These are phyloP conservation scores for Fomitopsis pulvina DNA, from an alignment of 768 basidiomycete genomes.

Conservation along the genomic window DNA sequence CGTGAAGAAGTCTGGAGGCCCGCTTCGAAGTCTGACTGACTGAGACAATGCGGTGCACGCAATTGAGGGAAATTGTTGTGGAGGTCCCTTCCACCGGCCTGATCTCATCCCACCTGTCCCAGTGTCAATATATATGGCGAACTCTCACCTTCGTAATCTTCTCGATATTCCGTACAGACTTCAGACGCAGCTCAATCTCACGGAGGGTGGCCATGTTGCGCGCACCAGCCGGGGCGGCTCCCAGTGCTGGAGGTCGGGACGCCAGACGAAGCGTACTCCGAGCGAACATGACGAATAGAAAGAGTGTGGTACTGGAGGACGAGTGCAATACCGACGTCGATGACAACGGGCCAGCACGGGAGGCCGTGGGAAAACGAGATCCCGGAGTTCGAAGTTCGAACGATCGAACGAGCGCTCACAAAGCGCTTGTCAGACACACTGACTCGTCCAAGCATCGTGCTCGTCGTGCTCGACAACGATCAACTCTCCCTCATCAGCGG, in stretches of 20 bases:
- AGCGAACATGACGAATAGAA: slow-evolving; percentile 36
- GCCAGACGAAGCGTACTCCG: slow-evolving; percentile 41
- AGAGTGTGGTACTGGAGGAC: slow-evolving; percentile 15
- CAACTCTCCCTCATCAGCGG: slow-evolving; percentile 5
- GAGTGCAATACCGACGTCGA: slow-evolving; percentile 14
- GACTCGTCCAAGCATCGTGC: background rate
- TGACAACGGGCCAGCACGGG: slow-evolving; percentile 20
- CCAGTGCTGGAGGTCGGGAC: slow-evolving; percentile 32
- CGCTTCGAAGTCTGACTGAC: too few species aligned
- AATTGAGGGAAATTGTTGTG: too few species aligned
- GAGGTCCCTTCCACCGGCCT: background rate
- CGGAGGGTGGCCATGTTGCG: slow-evolving; percentile 96
- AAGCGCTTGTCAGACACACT: too few species aligned
- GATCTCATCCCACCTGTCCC: background rate
- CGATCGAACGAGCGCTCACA: slow-evolving; percentile 4
- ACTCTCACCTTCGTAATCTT: slow-evolving; percentile 97
- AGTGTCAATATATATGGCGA: slow-evolving; percentile 99
- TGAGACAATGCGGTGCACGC: too few species aligned
- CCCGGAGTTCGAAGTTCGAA: slow-evolving; percentile 11
- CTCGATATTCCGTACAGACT: slow-evolving; percentile 97
- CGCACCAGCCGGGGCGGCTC: slow-evolving; percentile 39
- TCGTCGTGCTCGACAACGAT: slow-evolving; percentile 23
- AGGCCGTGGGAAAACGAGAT: slow-evolving; percentile 3
- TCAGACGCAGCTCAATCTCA: slow-evolving; percentile 93
- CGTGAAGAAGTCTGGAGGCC: background rate